Base-by-base conservation (phyloP, 23 red algal species). In the Gracilaria caudata region DNA sequence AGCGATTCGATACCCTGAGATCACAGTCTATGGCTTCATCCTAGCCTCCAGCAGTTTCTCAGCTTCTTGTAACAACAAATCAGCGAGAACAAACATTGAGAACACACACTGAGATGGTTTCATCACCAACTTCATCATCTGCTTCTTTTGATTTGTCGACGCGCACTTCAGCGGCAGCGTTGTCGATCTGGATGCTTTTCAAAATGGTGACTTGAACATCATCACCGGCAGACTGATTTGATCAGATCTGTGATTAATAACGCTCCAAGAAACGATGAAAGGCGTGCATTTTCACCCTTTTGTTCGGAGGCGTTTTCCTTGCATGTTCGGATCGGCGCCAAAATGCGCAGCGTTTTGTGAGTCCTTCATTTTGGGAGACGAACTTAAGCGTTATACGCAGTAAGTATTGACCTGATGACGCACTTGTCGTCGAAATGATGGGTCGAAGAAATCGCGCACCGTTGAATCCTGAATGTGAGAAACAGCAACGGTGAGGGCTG, bases 121-220 rank as follows among this genome's bases (percentile, higher is more conserved):
- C 97, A 82, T 99, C 97, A 2, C 97, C 97, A 19, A 99, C 86
- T 64, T 99, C 97, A 72, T 99, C 93, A 86, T 99, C 97, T 68
- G 95, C 93, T 19, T 88, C 90, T 40, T 95, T 94, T 19, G 93
- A 93, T 7, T 95, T 93, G 28, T 95, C 92, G n/a, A 99, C 84
- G 53, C 95, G 60, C 28, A 98, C 90, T 58, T 99, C 95, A 7
- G 93, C 97, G 43, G 93, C 92, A 9, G 93, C 81, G n/a, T n/a
- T 99, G 59, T 99, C 97, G 26, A 99, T 95, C 29, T 77, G 66
- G 46, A 99, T 68, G 37, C 79, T 82, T 20, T 83, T 76, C 14
- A 99, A 64, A 81, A 99, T 99, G 7, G 97, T 99, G 2, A 99
- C 94, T 32, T 82, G 93, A 24, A 99, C 84, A 68, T 94, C 91